Evolutionary conservation across 257 asterid genomes (phyloP).

Genomic region (Solanum chaucha): DNA sequence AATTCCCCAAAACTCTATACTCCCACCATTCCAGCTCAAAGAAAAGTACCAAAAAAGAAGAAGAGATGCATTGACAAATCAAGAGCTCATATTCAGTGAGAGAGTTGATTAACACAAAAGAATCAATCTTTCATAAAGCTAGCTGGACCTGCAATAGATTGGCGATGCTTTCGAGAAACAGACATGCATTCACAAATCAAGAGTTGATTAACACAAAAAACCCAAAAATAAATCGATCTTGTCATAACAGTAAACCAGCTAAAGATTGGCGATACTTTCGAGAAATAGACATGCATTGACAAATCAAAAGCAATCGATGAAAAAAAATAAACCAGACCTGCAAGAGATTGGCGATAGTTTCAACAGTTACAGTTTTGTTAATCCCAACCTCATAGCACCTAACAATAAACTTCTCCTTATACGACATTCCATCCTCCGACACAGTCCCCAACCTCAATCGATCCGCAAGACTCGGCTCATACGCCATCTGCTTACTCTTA

Average conservation of each 20-base stretch:
- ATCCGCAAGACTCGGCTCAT: conserved; percentile 60
- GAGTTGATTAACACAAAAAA: not conserved
- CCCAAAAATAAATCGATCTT: not conserved
- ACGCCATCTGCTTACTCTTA: conserved; percentile 23
- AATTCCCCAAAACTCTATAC: not conserved
- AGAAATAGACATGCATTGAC: conserved; percentile 4
- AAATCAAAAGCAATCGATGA: not conserved
- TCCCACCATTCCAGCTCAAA: not conserved
- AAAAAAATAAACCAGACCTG: conserved; percentile 38
- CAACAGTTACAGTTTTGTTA: conserved; percentile 90
- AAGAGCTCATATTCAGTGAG: not conserved
- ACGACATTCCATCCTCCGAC: conserved; percentile 81
- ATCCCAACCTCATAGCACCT: conserved; percentile 93
- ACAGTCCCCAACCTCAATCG: conserved; percentile 83
- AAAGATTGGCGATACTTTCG: not conserved
- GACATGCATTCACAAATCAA: conserved; percentile 14
- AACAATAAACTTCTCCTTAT: conserved; percentile 81
- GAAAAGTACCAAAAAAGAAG: not conserved
- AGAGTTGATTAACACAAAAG: not conserved
- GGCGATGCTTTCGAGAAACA: not conserved
- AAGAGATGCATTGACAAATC: conserved; percentile 10
- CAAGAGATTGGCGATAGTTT: conserved; percentile 88
- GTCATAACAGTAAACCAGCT: not conserved
- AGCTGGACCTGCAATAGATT: not conserved
- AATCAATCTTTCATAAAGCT: not conserved